Conservation (phyloP, 768 basidiomycete genomes). For the Macrocybe gigantea region DNA sequence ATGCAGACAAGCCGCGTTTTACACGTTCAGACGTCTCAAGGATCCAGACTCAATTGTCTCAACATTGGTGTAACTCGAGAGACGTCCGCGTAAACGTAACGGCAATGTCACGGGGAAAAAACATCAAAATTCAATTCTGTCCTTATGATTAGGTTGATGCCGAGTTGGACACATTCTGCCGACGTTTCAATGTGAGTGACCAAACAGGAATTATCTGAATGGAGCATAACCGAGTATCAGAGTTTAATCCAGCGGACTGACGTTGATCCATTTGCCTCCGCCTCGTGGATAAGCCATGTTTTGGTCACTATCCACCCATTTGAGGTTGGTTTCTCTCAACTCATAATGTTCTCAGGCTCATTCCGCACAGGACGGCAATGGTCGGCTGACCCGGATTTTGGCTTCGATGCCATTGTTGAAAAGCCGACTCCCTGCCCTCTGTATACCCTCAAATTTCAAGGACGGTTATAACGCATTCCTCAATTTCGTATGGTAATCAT, state of each 20-base stretch:
- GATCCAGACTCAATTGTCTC: slow-evolving; percentile 1
- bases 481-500: slow-evolving; percentile 4
- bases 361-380: slow-evolving; percentile 14
- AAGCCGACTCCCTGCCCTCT: slow-evolving; percentile 8
- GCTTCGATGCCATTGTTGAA: slow-evolving; percentile 11
- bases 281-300: slow-evolving; percentile 14
- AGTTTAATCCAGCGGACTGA: slow-evolving; percentile 5
- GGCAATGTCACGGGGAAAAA: not conserved
- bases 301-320: slow-evolving; percentile 16
- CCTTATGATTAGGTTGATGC: slow-evolving; percentile 9
- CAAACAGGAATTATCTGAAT: not conserved
- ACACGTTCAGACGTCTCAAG: not conserved
- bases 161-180: slow-evolving; percentile 9
- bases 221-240: slow-evolving; percentile 4
- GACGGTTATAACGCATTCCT: not conserved
- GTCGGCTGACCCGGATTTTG: slow-evolving; percentile 11
- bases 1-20: slow-evolving; percentile 9
- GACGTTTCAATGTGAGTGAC: slow-evolving; percentile 8
- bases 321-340: slow-evolving; percentile 5
- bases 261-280: slow-evolving; percentile 12
- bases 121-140: slow-evolving; percentile 11
- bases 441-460: slow-evolving; percentile 6
- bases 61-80: slow-evolving; percentile 13
- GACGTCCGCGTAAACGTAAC: slow-evolving; percentile 9
- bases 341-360: not conserved